A percentile compares a stretch with the other conserved stretches of the same genome.
Conservation (phyloP, 2,329 filamentous ascomycete genomes). For the Stachybotrys elegans region DNA sequence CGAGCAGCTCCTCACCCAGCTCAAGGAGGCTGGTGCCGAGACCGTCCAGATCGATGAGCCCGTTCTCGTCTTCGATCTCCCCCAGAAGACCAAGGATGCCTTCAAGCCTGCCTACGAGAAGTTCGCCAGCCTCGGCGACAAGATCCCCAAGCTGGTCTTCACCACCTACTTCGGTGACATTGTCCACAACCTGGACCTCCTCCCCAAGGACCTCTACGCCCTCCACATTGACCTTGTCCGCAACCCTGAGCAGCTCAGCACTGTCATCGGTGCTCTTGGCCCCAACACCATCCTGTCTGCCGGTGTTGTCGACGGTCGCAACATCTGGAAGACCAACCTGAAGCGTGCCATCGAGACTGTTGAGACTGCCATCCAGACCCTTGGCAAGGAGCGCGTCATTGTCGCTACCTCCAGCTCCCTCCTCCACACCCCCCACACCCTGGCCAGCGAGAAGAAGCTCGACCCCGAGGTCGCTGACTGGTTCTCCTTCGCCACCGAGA, state of each 20-base stretch:
- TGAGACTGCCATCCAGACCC: constrained; percentile 85
- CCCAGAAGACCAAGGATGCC: constrained; percentile 83
- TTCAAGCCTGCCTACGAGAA: constrained; percentile 98
- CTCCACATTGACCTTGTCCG: constrained; percentile 96
- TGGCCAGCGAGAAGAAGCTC: constrained; percentile 98
- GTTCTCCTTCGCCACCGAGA: constrained; percentile 98
- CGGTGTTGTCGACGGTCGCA: constrained; percentile 96
- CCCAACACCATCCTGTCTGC: constrained; percentile 86
- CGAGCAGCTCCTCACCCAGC: constrained; percentile 83
- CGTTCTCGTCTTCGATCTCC: constrained; percentile 89
- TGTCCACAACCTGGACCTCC: constrained; percentile 93
- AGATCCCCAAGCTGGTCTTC: constrained; percentile 82
- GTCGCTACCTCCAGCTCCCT: constrained; percentile 96
- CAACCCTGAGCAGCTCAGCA: constrained; percentile 94
- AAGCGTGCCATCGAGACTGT: constrained; percentile 88
- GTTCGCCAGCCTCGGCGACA: constrained; percentile 68
- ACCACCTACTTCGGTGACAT: constrained; percentile 99
- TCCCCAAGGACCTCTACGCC: constrained; percentile 74
- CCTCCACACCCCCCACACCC: constrained; percentile 96
- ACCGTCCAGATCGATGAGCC: constrained; percentile 98
- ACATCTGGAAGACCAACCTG: constrained; percentile 99
- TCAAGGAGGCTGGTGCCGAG: constrained; percentile 95
- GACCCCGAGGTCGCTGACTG: constrained; percentile 89
- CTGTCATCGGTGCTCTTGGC: constrained; percentile 77
- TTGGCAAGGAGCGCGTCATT: constrained; percentile 96